Conservation (phyloP, 2,329 filamentous ascomycete genomes). For the Didymellaceae sp. region DNA sequence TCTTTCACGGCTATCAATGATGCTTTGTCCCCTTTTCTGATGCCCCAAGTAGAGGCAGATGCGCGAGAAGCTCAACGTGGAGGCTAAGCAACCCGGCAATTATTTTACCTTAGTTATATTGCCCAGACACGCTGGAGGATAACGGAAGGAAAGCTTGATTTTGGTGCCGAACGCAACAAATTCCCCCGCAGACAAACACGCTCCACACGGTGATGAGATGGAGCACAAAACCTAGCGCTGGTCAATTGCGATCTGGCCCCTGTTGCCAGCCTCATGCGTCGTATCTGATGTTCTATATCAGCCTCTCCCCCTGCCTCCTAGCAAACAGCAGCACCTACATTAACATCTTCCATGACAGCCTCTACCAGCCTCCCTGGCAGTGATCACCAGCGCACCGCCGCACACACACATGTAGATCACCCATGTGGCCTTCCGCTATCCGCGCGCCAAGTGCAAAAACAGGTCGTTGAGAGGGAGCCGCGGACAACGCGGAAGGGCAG, state of each 20-base stretch:
- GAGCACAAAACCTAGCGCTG: slow-evolving; percentile 3
- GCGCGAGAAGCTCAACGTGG: not conserved
- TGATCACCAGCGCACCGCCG: slow-evolving; percentile 3
- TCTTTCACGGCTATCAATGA: not conserved
- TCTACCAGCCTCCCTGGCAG: slow-evolving; percentile 8
- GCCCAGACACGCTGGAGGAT: slow-evolving; percentile 2
- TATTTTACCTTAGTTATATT: too few species aligned
- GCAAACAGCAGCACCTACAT: not conserved
- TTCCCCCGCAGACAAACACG: not conserved
- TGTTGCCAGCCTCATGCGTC: slow-evolving; percentile 12
- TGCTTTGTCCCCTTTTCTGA: not conserved
- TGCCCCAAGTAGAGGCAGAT: not conserved
- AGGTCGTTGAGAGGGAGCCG: not conserved
- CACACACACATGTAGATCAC: not conserved
- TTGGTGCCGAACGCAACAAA: slow-evolving; percentile 2
- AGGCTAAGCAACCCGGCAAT: slow-evolving; percentile 8
- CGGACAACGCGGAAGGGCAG: slow-evolving; percentile 5
- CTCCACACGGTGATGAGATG: slow-evolving; percentile 7
- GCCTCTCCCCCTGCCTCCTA: slow-evolving; percentile 4
- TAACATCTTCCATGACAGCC: not conserved
- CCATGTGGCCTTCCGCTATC: slow-evolving; percentile 5
- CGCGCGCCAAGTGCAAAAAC: slow-evolving; percentile 7
- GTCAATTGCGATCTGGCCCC: slow-evolving; percentile 10
- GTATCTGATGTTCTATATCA: slow-evolving; percentile 8
- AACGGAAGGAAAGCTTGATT: slow-evolving; percentile 15